Conservation (phyloP, 2,329 filamentous ascomycete species). For the Beauveria australis region DNA sequence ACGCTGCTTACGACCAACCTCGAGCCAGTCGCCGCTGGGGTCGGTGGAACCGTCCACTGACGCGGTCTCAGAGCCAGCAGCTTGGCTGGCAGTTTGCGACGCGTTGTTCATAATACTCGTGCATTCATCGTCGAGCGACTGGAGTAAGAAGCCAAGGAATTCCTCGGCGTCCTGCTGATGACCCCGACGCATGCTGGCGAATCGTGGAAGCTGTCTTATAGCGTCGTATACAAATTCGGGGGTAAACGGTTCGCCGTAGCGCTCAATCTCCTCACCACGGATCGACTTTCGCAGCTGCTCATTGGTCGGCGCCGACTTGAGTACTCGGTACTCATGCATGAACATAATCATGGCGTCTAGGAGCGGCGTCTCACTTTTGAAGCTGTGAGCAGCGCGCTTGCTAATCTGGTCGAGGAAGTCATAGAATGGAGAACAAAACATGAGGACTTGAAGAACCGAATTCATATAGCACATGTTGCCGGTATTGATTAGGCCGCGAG, state of each 20-base stretch:
- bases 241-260: constrained; percentile 83
- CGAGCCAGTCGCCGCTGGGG: constrained; percentile 61
- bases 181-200: constrained; percentile 89
- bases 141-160: constrained; percentile 86
- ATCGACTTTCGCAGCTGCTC: constrained; percentile 67
- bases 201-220: constrained; percentile 77
- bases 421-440: constrained; percentile 92
- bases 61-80: constrained; percentile 23
- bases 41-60: constrained; percentile 22
- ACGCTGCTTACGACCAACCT: constrained; percentile 89
- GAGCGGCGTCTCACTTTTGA: constrained; percentile 90
- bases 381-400: constrained; percentile 76
- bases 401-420: constrained; percentile 83
- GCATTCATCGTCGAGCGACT: constrained; percentile 90
- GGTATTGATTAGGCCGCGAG: constrained; percentile 88
- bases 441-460: constrained; percentile 90
- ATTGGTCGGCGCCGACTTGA: constrained; percentile 66
- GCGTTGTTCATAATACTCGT: constrained; percentile 54
- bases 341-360: constrained; percentile 97
- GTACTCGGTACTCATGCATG: constrained; percentile 81
- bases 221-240: constrained; percentile 95
- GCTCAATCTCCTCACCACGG: constrained; percentile 76
- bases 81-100: constrained; percentile 21
- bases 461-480: constrained; percentile 99
- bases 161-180: constrained; percentile 98